Base-by-base conservation (phyloP, 257 asterid genomes). In the Lantana camara region DNA sequence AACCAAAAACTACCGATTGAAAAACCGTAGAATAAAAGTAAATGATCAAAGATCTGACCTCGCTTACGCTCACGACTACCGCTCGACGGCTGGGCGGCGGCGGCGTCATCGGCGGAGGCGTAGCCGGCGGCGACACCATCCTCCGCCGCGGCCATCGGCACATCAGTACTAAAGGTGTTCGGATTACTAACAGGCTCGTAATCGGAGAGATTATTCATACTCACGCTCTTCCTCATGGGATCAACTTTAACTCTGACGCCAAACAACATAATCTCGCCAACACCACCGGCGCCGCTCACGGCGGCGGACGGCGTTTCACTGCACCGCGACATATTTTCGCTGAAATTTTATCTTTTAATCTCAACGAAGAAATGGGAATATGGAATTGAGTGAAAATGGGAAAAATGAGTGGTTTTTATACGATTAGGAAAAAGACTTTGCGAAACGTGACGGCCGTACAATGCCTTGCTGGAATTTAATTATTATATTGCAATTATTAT, bases 161-260 rank as follows among this genome's bases (percentile, higher is more conserved):
- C 57, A 50, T 77, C 81, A 6, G 37, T 67, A 30, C 13, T 68
- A 46, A 41, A 64, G 60, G 41, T 61, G 17, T 41, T 22, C 50
- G 45, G 40, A 46, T 48, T 41, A 47, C 24, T 24, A 40, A 73
- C 64, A 12, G 79, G 87, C 64, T 76, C 83, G 57, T 92, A 92
- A 58, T 86, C 84, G 0, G 96, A 82, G 1, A 92, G 86, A 66
- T 92, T 80, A 32, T 79, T 89, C 96, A 89, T 80, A 80, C 98
- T 92, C 27, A 85, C 97, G 21, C 93, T 81, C 79, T 92, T 92
- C 77, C 98, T 85, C 89, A 92, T 74, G 0, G 93, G 96, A 64
- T 92, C 98, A 57, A 86, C 93, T 35, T 71, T 79, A 3, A 92
- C 82, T 79, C 97, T 77, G 23, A 92, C 96, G 0, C 98, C 98